phyloP scores from a whole-genome alignment of 768 basidiomycete genomes.

The Amanita thiersii region DNA sequence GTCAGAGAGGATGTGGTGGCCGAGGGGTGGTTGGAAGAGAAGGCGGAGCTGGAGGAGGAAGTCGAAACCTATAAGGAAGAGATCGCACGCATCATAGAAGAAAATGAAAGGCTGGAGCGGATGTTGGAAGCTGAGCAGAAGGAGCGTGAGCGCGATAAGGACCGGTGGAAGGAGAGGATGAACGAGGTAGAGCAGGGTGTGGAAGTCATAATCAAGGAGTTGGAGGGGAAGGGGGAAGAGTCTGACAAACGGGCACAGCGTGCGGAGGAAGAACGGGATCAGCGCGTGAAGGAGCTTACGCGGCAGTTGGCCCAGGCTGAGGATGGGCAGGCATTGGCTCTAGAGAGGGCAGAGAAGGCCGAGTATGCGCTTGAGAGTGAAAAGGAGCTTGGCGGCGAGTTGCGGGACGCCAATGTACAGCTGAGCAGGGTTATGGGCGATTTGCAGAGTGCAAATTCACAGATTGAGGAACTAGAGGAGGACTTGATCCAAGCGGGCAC shows the following conservation, averaged over 20 bases:
- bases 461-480: conserved; percentile 55
- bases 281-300: conserved; percentile 37
- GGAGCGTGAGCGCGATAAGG: conserved; percentile 58
- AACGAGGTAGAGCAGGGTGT: conserved; percentile 64
- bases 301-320: conserved; percentile 35
- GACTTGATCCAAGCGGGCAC: conserved; percentile 46
- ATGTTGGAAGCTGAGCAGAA: conserved; percentile 46
- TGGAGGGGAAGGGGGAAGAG: conserved; percentile 47
- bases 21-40: conserved; percentile 70
- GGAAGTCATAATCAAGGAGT: conserved; percentile 51
- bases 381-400: conserved; percentile 59
- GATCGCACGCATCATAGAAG: conserved; percentile 33
- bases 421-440: conserved; percentile 48
- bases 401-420: conserved; percentile 58
- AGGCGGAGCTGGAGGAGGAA: conserved; percentile 47
- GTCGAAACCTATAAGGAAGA: conserved; percentile 41
- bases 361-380: conserved; percentile 56
- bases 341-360: conserved; percentile 55
- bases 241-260: conserved; percentile 41
- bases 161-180: conserved; percentile 66
- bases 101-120: conserved; percentile 37
- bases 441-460: conserved; percentile 48
- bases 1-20: conserved; percentile 55
- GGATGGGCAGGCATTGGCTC: conserved; percentile 46
- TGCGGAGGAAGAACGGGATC: conserved; percentile 27